These are phyloP conservation scores for Debaryomyces maramus DNA, from an alignment of 805 yeast genomes.

Conservation along the genomic window DNA sequence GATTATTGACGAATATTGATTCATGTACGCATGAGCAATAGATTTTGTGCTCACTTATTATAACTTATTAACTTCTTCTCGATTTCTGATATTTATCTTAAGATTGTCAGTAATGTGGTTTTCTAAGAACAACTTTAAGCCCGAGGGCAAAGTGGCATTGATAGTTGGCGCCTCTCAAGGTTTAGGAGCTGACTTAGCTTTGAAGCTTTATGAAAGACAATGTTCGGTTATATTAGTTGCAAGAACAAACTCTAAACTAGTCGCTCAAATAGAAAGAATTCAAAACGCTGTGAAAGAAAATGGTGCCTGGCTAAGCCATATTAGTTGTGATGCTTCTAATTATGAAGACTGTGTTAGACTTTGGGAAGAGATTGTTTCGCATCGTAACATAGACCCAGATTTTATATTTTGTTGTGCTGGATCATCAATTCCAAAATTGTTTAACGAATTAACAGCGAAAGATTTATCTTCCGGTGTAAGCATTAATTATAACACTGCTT, in stretches of 20 bases:
- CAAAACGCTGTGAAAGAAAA: slow-evolving; percentile 22
- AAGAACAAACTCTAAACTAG: slow-evolving; percentile 63
- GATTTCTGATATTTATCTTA: no score
- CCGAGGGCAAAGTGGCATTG: slow-evolving; percentile 57
- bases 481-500: slow-evolving; percentile 71
- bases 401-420: slow-evolving; percentile 87
- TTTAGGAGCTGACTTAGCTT: slow-evolving; percentile 77
- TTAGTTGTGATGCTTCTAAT: slow-evolving; percentile 64
- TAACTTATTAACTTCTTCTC: neutral
- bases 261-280: slow-evolving; percentile 48
- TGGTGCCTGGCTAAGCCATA: slow-evolving; percentile 33
- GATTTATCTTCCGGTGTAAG: slow-evolving; percentile 64
- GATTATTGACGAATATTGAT: no score
- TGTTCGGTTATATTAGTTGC: slow-evolving; percentile 77
- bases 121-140: slow-evolving; percentile 21
- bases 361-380: slow-evolving; percentile 33
- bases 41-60: no score
- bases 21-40: no score
- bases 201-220: slow-evolving; percentile 49
- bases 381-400: slow-evolving; percentile 54
- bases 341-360: slow-evolving; percentile 50
- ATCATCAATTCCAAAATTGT: slow-evolving; percentile 73
- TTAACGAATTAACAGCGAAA: slow-evolving; percentile 59
- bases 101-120: slow-evolving; percentile 3
- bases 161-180: slow-evolving; percentile 97